Evolutionary conservation across 495 filamentous ascomycete genomes (phyloP).

Genomic region (Cercophora samala): DNA sequence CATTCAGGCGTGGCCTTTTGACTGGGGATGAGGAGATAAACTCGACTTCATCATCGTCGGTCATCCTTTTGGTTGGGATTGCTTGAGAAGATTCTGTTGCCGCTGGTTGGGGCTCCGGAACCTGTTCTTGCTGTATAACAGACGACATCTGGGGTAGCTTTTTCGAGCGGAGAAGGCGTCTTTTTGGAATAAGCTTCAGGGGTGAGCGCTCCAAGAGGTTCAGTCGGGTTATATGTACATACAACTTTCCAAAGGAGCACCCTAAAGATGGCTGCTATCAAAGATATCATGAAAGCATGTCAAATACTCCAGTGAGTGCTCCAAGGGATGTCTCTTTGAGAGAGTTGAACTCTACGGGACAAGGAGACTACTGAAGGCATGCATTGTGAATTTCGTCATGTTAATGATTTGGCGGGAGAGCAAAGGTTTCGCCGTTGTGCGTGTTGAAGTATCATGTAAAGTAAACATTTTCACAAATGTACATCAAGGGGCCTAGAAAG

Average conservation of each 20-base stretch:
- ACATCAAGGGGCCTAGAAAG: not conserved
- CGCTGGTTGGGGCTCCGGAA: not conserved
- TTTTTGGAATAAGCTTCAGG: too few species aligned
- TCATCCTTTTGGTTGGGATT: constrained; percentile 5
- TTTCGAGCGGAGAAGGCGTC: too few species aligned
- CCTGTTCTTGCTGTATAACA: not conserved
- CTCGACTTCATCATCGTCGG: constrained; percentile 44
- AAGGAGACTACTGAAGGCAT: not conserved
- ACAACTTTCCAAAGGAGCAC: not conserved
- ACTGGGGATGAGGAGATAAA: constrained; percentile 45
- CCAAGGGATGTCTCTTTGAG: not conserved
- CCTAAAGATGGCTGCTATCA: not conserved
- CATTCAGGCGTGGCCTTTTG: constrained; percentile 34
- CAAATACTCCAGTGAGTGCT: not conserved
- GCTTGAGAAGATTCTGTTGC: not conserved
- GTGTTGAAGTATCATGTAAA: not conserved
- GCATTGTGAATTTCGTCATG: not conserved
- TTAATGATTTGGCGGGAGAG: not conserved
- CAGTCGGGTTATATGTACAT: not conserved
- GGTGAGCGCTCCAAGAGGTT: too few species aligned
- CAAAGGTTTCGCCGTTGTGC: not conserved
- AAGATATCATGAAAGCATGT: not conserved
- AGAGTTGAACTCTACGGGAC: not conserved
- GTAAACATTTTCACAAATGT: not conserved
- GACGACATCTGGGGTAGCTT: not conserved